Evolutionary conservation across 2,329 filamentous ascomycete species (phyloP).

Genomic region (Ophiostoma himal-ulmi): DNA sequence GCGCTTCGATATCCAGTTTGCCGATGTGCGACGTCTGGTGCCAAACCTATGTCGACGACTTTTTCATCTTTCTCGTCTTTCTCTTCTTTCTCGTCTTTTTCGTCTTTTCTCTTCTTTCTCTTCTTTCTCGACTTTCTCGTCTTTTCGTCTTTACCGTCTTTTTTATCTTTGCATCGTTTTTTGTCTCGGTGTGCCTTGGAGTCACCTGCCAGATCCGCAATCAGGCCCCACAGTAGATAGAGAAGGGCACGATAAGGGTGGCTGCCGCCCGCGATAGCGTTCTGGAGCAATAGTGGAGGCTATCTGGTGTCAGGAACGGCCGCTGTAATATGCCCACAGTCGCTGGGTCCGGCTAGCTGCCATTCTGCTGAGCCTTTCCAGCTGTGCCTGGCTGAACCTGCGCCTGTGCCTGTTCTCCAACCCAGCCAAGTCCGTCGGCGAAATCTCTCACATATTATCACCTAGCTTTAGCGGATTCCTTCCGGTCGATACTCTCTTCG

Average conservation of each 20-base stretch:
- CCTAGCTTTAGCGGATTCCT: background rate
- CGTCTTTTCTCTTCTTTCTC: background rate
- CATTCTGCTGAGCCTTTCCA: conserved; percentile 10
- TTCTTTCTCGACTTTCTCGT: background rate
- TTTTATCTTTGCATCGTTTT: background rate
- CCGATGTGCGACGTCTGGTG: background rate
- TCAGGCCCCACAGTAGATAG: background rate
- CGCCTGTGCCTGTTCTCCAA: background rate
- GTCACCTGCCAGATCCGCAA: conserved; percentile 1
- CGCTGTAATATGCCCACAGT: background rate
- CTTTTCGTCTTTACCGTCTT: conserved; percentile 1
- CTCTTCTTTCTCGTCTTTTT: background rate
- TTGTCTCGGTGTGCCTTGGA: background rate
- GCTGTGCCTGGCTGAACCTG: background rate
- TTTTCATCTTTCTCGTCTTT: background rate
- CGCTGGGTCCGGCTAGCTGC: background rate
- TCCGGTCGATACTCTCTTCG: background rate
- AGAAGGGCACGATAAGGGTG: background rate
- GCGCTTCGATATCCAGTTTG: background rate
- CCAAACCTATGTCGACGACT: too few species aligned
- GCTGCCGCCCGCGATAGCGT: background rate
- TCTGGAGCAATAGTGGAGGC: background rate
- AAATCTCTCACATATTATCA: background rate
- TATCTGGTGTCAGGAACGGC: background rate
- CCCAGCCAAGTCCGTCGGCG: background rate